Evolutionary conservation across 176 grass and related monocot genomes (phyloP).

Genomic region (Lolium rigidum): DNA sequence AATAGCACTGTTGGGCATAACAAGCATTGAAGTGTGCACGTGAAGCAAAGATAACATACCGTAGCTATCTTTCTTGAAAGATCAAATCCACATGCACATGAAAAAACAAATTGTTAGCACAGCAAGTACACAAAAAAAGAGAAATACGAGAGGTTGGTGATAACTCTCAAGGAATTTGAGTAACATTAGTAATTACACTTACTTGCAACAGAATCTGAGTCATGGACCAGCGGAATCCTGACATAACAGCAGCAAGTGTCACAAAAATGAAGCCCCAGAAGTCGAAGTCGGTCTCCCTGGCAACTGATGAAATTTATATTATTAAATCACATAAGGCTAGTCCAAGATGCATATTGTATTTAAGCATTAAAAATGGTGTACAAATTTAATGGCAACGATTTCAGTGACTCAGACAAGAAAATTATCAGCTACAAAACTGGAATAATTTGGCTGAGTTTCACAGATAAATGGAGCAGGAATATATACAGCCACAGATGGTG

Average conservation of each 20-base stretch:
- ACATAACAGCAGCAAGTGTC: constrained; percentile 99
- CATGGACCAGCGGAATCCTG: constrained; percentile 98
- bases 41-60: constrained; percentile 45
- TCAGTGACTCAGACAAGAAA: constrained; percentile 16
- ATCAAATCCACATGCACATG: constrained; percentile 54
- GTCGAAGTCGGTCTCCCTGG: constrained; percentile 89
- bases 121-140: constrained; percentile 35
- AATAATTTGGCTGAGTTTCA: background rate
- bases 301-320: constrained; percentile 61
- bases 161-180: constrained; percentile 19
- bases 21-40: background rate
- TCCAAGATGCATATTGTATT: constrained; percentile 22
- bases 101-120: constrained; percentile 47
- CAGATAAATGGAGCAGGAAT: background rate
- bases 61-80: constrained; percentile 68
- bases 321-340: constrained; percentile 37
- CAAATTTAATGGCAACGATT: constrained; percentile 1
- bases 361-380: constrained; percentile 2
- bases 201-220: constrained; percentile 99
- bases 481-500: constrained; percentile 24
- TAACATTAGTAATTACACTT: constrained; percentile 27
- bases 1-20: constrained; percentile 28
- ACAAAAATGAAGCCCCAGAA: constrained; percentile 99
- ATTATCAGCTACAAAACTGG: background rate
- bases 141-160: constrained; percentile 4